These are phyloP conservation scores for Acer yangbiense DNA, from an alignment of 345 rosid genomes.

Conservation along the genomic window DNA sequence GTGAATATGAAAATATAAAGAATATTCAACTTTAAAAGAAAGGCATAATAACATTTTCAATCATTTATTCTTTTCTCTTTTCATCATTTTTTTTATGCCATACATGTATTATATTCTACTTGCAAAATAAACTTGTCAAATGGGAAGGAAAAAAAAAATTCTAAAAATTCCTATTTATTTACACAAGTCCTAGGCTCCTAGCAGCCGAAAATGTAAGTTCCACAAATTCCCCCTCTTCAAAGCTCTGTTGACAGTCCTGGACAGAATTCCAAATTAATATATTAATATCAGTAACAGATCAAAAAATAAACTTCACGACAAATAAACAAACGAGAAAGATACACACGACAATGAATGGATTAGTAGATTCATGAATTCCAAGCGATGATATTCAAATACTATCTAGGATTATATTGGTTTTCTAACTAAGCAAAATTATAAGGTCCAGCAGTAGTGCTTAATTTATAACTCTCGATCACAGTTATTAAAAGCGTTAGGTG, in stretches of 20 bases:
- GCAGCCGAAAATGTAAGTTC: slow-evolving; percentile 28
- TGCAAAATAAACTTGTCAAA: slow-evolving; percentile 19
- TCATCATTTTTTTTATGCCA: slow-evolving; percentile 22
- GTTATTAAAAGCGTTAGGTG: too few relatives aligned
- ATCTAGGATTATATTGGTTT: too few relatives aligned
- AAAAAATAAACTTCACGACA: too few relatives aligned
- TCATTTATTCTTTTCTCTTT: slow-evolving; percentile 31
- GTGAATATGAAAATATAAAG: background rate
- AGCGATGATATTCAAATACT: background rate
- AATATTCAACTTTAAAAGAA: slow-evolving; percentile 1
- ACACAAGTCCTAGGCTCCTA: slow-evolving; percentile 30
- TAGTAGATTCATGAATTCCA: background rate
- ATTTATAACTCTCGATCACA: background rate
- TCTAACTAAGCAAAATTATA: too few relatives aligned
- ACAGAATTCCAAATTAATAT: background rate
- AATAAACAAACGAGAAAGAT: background rate
- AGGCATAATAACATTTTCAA: slow-evolving; percentile 17
- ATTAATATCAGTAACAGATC: background rate
- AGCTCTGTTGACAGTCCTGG: background rate
- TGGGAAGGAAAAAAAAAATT: slow-evolving; percentile 1
- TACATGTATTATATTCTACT: slow-evolving; percentile 26
- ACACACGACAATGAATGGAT: background rate
- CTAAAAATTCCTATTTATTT: slow-evolving; percentile 44
- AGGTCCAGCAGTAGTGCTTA: background rate
- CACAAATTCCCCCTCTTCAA: slow-evolving; percentile 20